Percentiles rank a stretch among this genome's conserved stretches.
These are phyloP conservation scores for Puccinia hordei DNA, from an alignment of 1,284 basidiomycete species.

Conservation along the genomic window DNA sequence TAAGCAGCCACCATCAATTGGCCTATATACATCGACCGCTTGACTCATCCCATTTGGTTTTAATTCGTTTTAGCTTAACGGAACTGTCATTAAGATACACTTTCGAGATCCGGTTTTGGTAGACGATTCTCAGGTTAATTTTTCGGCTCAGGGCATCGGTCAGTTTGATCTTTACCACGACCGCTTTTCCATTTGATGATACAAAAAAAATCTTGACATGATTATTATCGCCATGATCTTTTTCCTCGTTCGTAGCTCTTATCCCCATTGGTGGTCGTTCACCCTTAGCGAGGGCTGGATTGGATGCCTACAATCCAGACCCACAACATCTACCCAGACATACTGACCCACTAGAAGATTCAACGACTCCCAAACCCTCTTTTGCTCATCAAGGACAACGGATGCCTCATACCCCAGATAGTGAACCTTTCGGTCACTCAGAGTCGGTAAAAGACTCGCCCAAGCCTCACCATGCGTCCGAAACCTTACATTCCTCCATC, in stretches of 20 bases:
- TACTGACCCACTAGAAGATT: neutral
- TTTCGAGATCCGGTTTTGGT: slow-evolving; percentile 22
- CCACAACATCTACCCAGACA: neutral
- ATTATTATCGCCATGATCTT: neutral
- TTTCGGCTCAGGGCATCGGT: slow-evolving; percentile 45
- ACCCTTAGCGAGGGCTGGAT: neutral
- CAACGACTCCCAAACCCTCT: slow-evolving; percentile 17
- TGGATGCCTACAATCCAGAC: neutral
- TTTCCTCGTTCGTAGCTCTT: neutral
- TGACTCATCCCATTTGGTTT: neutral
- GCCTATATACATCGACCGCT: neutral
- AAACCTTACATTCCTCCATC: neutral
- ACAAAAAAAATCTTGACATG: neutral
- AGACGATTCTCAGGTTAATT: slow-evolving; percentile 31
- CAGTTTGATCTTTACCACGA: neutral
- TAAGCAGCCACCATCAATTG: neutral
- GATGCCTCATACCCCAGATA: slow-evolving; percentile 29
- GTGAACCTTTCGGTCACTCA: slow-evolving; percentile 38
- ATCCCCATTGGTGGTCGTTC: neutral
- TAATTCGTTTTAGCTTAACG: slow-evolving; percentile 25
- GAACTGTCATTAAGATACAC: neutral
- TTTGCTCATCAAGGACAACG: slow-evolving; percentile 8
- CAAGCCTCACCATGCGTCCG: neutral
- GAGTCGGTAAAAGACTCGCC: neutral
- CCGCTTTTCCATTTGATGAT: no score